phyloP scores from a whole-genome alignment of 495 filamentous ascomycete genomes.

The Podospora anserina region DNA sequence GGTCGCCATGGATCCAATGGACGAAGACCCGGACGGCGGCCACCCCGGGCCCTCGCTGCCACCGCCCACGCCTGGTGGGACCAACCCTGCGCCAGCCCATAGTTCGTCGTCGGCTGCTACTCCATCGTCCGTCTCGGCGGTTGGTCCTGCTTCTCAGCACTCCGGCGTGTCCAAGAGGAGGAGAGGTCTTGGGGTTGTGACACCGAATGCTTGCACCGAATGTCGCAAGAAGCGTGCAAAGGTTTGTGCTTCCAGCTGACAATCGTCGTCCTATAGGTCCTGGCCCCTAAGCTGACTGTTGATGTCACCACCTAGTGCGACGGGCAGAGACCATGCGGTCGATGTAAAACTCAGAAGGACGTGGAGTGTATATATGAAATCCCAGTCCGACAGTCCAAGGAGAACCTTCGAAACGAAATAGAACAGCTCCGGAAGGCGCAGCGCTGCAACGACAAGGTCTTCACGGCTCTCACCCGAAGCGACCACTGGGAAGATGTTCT shows the following conservation, averaged over 20 bases:
- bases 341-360: constrained; percentile 48
- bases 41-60: constrained; percentile 11
- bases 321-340: constrained; percentile 49
- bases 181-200: constrained; percentile 52
- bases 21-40: constrained; percentile 19
- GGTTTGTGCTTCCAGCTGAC: constrained; percentile 29
- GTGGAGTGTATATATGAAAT: constrained; percentile 53
- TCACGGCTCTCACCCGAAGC: constrained; percentile 43
- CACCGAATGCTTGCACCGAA: constrained; percentile 55
- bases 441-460: constrained; percentile 44
- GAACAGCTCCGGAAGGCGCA: constrained; percentile 48
- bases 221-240: constrained; percentile 58
- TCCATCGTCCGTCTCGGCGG: constrained; percentile 6
- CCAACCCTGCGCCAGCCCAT: constrained; percentile 13
- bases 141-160: constrained; percentile 8
- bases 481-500: constrained; percentile 49
- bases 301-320: constrained; percentile 44
- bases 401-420: constrained; percentile 51
- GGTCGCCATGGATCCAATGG: constrained; percentile 28
- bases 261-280: not conserved
- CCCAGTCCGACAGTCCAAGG: constrained; percentile 54
- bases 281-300: not conserved
- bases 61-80: constrained; percentile 16
- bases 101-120: constrained; percentile 21
- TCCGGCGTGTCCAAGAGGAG: constrained; percentile 40